phyloP scores from a whole-genome alignment of 495 filamentous ascomycete species.

The Geoglossum glabrum region DNA sequence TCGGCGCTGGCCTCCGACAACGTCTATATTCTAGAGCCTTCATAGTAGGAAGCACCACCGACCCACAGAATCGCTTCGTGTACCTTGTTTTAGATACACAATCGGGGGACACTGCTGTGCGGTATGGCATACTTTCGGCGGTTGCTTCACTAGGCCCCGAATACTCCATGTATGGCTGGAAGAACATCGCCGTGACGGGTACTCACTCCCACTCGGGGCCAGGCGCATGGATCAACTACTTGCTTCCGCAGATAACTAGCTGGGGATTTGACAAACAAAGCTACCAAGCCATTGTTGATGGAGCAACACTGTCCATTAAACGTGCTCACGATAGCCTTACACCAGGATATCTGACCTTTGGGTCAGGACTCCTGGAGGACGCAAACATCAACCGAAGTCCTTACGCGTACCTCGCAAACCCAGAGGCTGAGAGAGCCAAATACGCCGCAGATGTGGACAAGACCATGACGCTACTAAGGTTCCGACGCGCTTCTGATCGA shows the following conservation, averaged over 20 bases:
- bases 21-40: constrained; percentile 81
- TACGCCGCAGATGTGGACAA: constrained; percentile 75
- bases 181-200: constrained; percentile 78
- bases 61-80: constrained; percentile 53
- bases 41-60: constrained; percentile 51
- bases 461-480: constrained; percentile 62
- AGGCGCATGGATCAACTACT: constrained; percentile 88
- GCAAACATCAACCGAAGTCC: constrained; percentile 83
- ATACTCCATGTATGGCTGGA: constrained; percentile 55
- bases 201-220: constrained; percentile 90
- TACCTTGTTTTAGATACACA: constrained; percentile 81
- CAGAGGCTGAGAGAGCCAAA: constrained; percentile 48
- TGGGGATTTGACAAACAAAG: constrained; percentile 77
- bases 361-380: constrained; percentile 51
- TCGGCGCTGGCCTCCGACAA: constrained; percentile 76
- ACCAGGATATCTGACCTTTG: constrained; percentile 51
- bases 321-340: constrained; percentile 59
- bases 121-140: constrained; percentile 64
- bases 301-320: constrained; percentile 59
- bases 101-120: constrained; percentile 75
- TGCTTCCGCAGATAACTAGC: constrained; percentile 84
- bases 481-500: constrained; percentile 48
- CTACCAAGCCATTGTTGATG: constrained; percentile 79
- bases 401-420: constrained; percentile 82
- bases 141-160: constrained; percentile 43